These are phyloP conservation scores for Aspergillus latus DNA, from an alignment of 2,329 filamentous ascomycete species.

Conservation along the genomic window DNA sequence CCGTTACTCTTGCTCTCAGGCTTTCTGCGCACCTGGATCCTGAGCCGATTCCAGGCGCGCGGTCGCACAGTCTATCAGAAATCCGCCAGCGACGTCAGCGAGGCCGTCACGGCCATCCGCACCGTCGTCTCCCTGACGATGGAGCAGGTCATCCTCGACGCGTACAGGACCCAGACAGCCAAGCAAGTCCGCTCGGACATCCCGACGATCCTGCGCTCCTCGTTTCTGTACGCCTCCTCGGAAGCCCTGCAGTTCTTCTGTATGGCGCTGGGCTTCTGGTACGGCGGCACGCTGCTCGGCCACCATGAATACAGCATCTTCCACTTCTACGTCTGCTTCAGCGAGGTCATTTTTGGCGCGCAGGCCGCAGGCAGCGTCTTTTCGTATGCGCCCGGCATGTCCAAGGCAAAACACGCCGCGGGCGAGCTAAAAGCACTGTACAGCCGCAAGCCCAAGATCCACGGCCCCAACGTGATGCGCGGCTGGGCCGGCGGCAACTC, in stretches of 20 bases:
- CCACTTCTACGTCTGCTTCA: conserved; percentile 48
- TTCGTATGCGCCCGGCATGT: conserved; percentile 33
- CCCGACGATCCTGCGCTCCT: conserved; percentile 23
- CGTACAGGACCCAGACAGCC: conserved; percentile 36
- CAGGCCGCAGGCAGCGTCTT: conserved; percentile 31
- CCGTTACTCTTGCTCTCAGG: conserved; percentile 36
- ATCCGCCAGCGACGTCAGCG: conserved; percentile 52
- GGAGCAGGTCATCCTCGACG: conserved; percentile 42
- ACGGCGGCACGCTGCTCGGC: conserved; percentile 61
- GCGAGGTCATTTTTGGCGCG: conserved; percentile 42
- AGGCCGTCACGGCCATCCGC: conserved; percentile 52
- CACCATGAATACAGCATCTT: conserved; percentile 44
- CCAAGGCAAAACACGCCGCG: conserved; percentile 34
- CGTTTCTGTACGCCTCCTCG: conserved; percentile 32
- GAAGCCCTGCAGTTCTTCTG: conserved; percentile 31
- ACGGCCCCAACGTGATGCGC: conserved; percentile 39
- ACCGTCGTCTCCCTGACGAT: conserved; percentile 53
- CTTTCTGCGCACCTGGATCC: conserved; percentile 48
- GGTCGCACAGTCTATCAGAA: conserved; percentile 47
- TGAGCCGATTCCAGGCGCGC: conserved; percentile 49
- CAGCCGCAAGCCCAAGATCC: conserved; percentile 47
- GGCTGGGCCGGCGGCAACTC: not conserved
- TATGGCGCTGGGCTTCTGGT: conserved; percentile 60
- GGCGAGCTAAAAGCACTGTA: conserved; percentile 43
- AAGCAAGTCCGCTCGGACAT: conserved; percentile 25